A percentile compares a stretch with the other conserved stretches of the same genome.
phyloP scores from a whole-genome alignment of 176 grass and related monocot genomes.

The Guadua angustifolia region DNA sequence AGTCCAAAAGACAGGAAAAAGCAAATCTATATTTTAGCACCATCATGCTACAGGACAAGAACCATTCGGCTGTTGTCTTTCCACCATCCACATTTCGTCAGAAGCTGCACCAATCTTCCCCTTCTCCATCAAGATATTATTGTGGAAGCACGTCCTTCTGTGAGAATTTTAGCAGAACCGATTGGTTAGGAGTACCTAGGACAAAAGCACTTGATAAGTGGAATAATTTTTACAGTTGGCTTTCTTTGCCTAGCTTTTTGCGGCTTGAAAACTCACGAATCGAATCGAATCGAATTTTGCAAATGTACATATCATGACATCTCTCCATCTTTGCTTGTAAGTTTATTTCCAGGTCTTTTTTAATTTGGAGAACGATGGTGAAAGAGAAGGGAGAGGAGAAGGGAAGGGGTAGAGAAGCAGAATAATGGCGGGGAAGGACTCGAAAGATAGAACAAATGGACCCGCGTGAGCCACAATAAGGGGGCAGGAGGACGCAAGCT shows the following conservation, averaged over 20 bases:
- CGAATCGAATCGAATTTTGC: no score
- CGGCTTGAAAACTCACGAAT: no score
- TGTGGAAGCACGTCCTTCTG: background rate
- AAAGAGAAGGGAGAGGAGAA: background rate
- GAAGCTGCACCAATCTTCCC: background rate
- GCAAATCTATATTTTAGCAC: background rate
- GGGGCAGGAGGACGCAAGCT: slow-evolving; percentile 45
- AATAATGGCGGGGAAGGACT: slow-evolving; percentile 40
- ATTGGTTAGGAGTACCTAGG: background rate
- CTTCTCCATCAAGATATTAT: background rate
- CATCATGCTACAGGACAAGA: slow-evolving; percentile 26
- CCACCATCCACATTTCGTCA: slow-evolving; percentile 21
- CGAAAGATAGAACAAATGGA: slow-evolving; percentile 11
- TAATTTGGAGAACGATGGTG: background rate
- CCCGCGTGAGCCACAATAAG: slow-evolving; percentile 26
- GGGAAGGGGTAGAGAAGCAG: background rate
- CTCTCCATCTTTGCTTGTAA: background rate
- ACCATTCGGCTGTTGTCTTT: slow-evolving; percentile 28
- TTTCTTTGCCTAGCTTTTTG: no score
- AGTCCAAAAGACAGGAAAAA: background rate
- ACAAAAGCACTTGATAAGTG: background rate
- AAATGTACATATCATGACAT: no score
- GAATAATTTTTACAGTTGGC: background rate
- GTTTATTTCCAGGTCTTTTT: background rate
- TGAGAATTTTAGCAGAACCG: background rate